Evolutionary conservation across 495 filamentous ascomycete species (phyloP).

Genomic region (Aspergillus sclerotiicarbonarius): DNA sequence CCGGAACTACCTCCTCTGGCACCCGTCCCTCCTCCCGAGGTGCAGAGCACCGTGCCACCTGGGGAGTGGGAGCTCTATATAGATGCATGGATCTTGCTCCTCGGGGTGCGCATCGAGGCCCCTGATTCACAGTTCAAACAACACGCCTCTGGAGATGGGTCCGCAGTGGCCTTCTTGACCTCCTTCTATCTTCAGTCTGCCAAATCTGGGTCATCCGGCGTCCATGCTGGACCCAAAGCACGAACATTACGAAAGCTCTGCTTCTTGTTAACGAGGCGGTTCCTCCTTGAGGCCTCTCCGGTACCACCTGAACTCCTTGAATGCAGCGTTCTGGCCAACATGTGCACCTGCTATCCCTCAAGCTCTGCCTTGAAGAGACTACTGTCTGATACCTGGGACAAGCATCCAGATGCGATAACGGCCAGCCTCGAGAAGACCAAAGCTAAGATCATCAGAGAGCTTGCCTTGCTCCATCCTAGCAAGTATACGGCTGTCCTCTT

Average conservation of each 20-base stretch:
- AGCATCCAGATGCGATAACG: conserved; percentile 37
- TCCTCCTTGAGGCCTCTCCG: conserved; percentile 28
- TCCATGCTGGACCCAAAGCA: conserved; percentile 47
- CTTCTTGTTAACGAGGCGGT: conserved; percentile 58
- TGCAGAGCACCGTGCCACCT: conserved; percentile 62
- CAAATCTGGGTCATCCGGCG: conserved; percentile 31
- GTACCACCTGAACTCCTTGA: conserved; percentile 30
- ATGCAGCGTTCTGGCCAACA: conserved; percentile 38
- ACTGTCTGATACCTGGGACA: conserved; percentile 39
- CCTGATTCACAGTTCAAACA: conserved; percentile 50
- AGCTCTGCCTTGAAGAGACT: conserved; percentile 40
- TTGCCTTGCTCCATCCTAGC: conserved; percentile 46
- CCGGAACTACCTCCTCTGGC: conserved; percentile 66
- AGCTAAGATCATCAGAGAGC: conserved; percentile 39
- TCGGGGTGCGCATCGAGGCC: conserved; percentile 60
- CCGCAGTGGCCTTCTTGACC: conserved; percentile 56
- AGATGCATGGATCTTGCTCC: conserved; percentile 70
- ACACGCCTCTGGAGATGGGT: conserved; percentile 51
- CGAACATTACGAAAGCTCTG: conserved; percentile 56
- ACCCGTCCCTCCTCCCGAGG: conserved; percentile 66
- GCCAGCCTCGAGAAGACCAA: conserved; percentile 49
- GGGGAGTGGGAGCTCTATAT: conserved; percentile 77
- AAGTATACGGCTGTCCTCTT: conserved; percentile 24
- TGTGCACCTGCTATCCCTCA: conserved; percentile 42
- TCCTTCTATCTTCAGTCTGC: conserved; percentile 58